These are phyloP conservation scores for Physcia stellaris DNA, from an alignment of 495 filamentous ascomycete species.

Conservation along the genomic window DNA sequence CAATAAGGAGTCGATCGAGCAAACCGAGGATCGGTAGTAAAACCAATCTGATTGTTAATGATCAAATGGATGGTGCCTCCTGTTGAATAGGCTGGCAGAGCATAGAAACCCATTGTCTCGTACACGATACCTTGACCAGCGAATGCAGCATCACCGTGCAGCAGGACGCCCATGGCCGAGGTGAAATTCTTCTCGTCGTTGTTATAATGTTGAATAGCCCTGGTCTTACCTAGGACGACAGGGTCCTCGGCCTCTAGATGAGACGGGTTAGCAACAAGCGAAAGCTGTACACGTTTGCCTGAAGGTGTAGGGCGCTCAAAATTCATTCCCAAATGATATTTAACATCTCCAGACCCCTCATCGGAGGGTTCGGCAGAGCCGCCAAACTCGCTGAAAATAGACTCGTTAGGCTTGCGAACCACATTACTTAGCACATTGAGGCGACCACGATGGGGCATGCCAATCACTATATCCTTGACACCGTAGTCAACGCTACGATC, in stretches of 20 bases:
- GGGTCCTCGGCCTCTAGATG: conserved; percentile 98
- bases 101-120: conserved; percentile 95
- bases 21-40: conserved; percentile 98
- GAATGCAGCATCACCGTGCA: conserved; percentile 96
- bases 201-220: conserved; percentile 98
- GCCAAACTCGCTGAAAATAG: conserved; percentile 96
- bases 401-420: conserved; percentile 96
- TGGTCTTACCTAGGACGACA: conserved; percentile 91
- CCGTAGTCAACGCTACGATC: conserved; percentile 97
- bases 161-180: conserved; percentile 85
- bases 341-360: conserved; percentile 96
- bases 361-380: conserved; percentile 79
- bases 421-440: conserved; percentile 97
- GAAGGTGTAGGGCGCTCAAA: conserved; percentile 97
- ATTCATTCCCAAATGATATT: conserved; percentile 99
- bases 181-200: conserved; percentile 77
- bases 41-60: conserved; percentile 99
- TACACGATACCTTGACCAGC: conserved; percentile 94
- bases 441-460: conserved; percentile 98
- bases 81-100: conserved; percentile 87
- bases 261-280: conserved; percentile 94
- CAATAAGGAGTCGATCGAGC: conserved; percentile 96
- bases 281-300: conserved; percentile 95
- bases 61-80: conserved; percentile 95
- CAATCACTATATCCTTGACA: conserved; percentile 96